Evolutionary conservation across 1,139 yeast species (phyloP).

Genomic region (Magnusiomyces ingens): DNA sequence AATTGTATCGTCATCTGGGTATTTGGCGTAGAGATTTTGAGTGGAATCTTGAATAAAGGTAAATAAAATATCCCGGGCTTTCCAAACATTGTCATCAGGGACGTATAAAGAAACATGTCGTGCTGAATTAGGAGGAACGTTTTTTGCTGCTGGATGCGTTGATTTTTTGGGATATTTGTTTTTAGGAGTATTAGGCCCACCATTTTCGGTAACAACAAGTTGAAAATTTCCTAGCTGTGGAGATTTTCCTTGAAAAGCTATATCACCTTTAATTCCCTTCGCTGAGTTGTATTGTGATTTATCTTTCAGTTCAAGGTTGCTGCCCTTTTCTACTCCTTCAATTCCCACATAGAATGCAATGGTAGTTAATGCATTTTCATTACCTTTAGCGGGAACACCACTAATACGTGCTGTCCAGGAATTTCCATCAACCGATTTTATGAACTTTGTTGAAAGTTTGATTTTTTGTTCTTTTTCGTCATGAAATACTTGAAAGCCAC

Average conservation of each 20-base stretch:
- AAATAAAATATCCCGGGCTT: slow-evolving; percentile 67
- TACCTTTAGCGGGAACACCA: slow-evolving; percentile 43
- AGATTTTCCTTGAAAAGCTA: slow-evolving; percentile 30
- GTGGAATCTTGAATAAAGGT: slow-evolving; percentile 66
- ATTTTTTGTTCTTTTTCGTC: slow-evolving; percentile 57
- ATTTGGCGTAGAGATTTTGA: slow-evolving; percentile 39
- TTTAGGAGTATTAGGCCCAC: slow-evolving; percentile 15
- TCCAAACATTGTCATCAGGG: slow-evolving; percentile 73
- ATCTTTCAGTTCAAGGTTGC: slow-evolving; percentile 27
- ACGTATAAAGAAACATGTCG: slow-evolving; percentile 67
- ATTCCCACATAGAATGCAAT: slow-evolving; percentile 73
- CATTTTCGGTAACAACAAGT: slow-evolving; percentile 28
- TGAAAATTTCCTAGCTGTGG: slow-evolving; percentile 33
- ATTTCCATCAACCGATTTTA: slow-evolving; percentile 55
- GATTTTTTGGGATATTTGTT: slow-evolving; percentile 28
- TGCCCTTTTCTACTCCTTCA: slow-evolving; percentile 43
- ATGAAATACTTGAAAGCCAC: slow-evolving; percentile 72
- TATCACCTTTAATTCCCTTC: slow-evolving; percentile 29
- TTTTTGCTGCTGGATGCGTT: slow-evolving; percentile 25
- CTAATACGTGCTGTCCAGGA: slow-evolving; percentile 71
- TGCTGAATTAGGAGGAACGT: slow-evolving; percentile 37
- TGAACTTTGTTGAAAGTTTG: slow-evolving; percentile 62
- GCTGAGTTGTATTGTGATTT: slow-evolving; percentile 19
- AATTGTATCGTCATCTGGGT: slow-evolving; percentile 30
- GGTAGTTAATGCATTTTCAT: slow-evolving; percentile 38